Conservation (phyloP, 192 early-diverging fungal genomes). For the Rhizophagus sp. region DNA sequence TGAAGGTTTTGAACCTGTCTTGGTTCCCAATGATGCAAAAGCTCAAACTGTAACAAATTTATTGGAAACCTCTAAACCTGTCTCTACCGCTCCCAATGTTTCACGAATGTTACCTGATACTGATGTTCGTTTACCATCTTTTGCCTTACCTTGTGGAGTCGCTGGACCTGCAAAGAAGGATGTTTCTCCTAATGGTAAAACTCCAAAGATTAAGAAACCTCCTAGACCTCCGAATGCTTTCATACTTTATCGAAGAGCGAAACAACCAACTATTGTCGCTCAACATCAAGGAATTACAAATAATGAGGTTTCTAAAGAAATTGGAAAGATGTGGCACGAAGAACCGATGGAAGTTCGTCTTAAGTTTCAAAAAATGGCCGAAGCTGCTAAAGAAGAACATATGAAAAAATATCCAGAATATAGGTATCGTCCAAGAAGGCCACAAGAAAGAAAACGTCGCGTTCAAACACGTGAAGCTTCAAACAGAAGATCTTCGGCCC, state of each 20-base stretch:
- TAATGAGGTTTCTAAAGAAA: slow-evolving; percentile 31
- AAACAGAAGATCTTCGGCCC: not conserved
- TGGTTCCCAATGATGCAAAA: slow-evolving; percentile 24
- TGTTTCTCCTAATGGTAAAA: not conserved
- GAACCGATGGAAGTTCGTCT: slow-evolving; percentile 24
- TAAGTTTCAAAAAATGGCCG: slow-evolving; percentile 30
- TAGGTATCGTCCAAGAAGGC: slow-evolving; percentile 10
- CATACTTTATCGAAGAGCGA: slow-evolving; percentile 33
- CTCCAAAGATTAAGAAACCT: slow-evolving; percentile 24
- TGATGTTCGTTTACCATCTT: slow-evolving; percentile 15
- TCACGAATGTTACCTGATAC: slow-evolving; percentile 21
- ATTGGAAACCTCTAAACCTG: slow-evolving; percentile 6
- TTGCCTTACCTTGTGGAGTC: slow-evolving; percentile 15
- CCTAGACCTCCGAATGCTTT: slow-evolving; percentile 42
- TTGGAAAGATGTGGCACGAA: slow-evolving; percentile 35
- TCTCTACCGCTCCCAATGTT: slow-evolving; percentile 8
- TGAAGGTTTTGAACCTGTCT: slow-evolving; percentile 21
- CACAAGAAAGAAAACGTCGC: slow-evolving; percentile 15
- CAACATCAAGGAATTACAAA: slow-evolving; percentile 29
- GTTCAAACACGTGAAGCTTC: not conserved
- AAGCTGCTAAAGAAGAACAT: slow-evolving; percentile 31
- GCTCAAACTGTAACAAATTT: slow-evolving; percentile 14
- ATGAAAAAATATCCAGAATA: slow-evolving; percentile 35
- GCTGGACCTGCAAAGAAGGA: not conserved
- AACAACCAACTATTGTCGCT: slow-evolving; percentile 23